phyloP scores from a whole-genome alignment of 2,329 filamentous ascomycete genomes.

The Chaetomiaceae sp. region DNA sequence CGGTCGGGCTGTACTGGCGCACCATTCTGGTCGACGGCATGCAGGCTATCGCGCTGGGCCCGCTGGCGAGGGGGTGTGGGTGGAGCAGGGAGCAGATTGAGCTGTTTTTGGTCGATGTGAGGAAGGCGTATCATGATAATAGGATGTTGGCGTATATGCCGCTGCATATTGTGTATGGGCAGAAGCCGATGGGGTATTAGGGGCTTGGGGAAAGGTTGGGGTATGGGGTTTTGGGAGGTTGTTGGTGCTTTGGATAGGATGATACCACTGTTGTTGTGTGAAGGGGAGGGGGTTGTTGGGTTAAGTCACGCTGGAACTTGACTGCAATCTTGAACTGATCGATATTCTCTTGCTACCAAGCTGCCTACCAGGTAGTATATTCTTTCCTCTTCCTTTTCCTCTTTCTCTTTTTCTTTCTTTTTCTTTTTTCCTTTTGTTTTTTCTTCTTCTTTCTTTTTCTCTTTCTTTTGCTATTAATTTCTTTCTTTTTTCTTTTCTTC shows the following conservation, averaged over 20 bases:
- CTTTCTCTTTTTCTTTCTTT: no score
- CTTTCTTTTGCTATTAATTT: no score
- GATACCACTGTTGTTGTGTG: slow-evolving; percentile 1
- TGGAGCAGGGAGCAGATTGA: slow-evolving; percentile 36
- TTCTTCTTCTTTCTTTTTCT: no score
- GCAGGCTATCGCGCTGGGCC: slow-evolving; percentile 41
- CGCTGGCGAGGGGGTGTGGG: slow-evolving; percentile 33
- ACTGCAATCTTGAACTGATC: no score
- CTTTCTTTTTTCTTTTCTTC: no score
- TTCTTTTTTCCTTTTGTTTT: no score
- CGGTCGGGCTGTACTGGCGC: slow-evolving; percentile 43
- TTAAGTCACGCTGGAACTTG: no score
- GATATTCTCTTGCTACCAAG: no score
- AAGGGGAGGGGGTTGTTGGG: no score
- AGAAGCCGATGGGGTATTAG: slow-evolving; percentile 40
- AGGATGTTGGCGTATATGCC: slow-evolving; percentile 49
- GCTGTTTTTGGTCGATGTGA: slow-evolving; percentile 33
- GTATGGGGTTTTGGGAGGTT: not conserved
- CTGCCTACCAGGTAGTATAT: no score
- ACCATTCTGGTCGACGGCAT: slow-evolving; percentile 40
- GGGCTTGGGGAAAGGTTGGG: not conserved
- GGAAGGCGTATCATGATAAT: slow-evolving; percentile 36
- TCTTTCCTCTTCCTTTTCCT: no score
- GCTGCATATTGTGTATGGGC: slow-evolving; percentile 50
- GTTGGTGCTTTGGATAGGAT: not conserved